Conservation (phyloP, 2,329 filamentous ascomycete species). For the Colletotrichum spinosum region DNA sequence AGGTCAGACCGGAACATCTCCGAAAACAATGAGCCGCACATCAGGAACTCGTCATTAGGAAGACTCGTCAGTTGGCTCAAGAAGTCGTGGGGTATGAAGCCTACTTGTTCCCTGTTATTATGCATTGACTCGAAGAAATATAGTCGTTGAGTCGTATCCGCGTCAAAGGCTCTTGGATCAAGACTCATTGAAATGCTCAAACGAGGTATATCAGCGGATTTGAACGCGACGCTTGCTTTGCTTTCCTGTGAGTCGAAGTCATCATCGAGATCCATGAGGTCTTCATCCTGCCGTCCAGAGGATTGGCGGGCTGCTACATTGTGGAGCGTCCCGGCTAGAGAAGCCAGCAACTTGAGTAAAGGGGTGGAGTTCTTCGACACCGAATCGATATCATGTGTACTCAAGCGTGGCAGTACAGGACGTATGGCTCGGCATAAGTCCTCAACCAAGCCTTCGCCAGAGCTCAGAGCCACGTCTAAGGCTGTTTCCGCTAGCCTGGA, state of each 20-base stretch:
- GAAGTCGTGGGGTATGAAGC: slow-evolving; percentile 62
- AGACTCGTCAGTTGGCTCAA: slow-evolving; percentile 62
- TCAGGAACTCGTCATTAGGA: slow-evolving; percentile 64
- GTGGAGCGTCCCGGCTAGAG: slow-evolving; percentile 49
- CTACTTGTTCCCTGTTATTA: slow-evolving; percentile 58
- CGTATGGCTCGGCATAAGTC: slow-evolving; percentile 58
- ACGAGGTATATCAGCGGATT: slow-evolving; percentile 57
- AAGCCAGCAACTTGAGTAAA: slow-evolving; percentile 57
- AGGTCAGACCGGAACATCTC: slow-evolving; percentile 68
- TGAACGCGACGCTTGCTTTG: slow-evolving; percentile 53
- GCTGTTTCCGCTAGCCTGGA: slow-evolving; percentile 55
- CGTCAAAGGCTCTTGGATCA: slow-evolving; percentile 59
- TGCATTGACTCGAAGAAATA: slow-evolving; percentile 56
- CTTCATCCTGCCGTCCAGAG: slow-evolving; percentile 50
- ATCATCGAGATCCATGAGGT: slow-evolving; percentile 76
- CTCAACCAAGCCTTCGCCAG: slow-evolving; percentile 58
- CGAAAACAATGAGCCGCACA: slow-evolving; percentile 60
- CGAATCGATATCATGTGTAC: slow-evolving; percentile 49
- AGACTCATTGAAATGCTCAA: slow-evolving; percentile 55
- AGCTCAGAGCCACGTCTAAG: slow-evolving; percentile 53
- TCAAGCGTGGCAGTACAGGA: slow-evolving; percentile 59
- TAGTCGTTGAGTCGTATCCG: slow-evolving; percentile 59
- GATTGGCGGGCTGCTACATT: slow-evolving; percentile 48
- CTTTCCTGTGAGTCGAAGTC: slow-evolving; percentile 72
- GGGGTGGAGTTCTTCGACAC: slow-evolving; percentile 53